Base-by-base conservation (phyloP, 495 filamentous ascomycete genomes). In the Aspergillus sclerotioniger region DNA sequence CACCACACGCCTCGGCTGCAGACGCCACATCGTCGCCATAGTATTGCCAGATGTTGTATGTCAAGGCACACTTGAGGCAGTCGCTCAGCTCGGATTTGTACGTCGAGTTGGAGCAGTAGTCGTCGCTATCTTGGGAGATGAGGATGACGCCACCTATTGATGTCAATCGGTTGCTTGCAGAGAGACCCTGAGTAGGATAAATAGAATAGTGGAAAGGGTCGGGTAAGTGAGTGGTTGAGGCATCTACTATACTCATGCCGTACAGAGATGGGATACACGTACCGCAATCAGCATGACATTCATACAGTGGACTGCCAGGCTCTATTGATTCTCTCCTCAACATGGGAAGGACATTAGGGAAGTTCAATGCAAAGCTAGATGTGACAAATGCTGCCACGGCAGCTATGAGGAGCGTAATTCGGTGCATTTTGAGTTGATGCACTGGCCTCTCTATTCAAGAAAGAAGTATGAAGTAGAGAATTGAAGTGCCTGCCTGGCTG, bases 281-380 rank as follows among this genome's bases (percentile, higher is more conserved):
- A 81, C 80, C 80, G 56, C 80, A 82, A 57, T 74, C 72, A 37
- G 71, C 71, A 55, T 82, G 80, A 51, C 80, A 82, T 9, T 74
- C 69, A 59, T 80, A 82, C 1, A 62, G 51, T 7, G 76, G 68
- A 1, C 76, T 71, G 13, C 78, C 80, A 2, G 75, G 75, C 6
- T 66, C 71, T 9, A 49, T 49, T 2, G 20, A 3, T 7, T 49
- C 46, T 13, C 46, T 25, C 13, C 46, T 49, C 20, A 29, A 13
- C 8, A 49, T 60, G 44, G 59, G 60, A 47, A 48, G 25, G 21
- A 58, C 53, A 20, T 37, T 59, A 17, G 58, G 62, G 48, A 49
- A 64, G 21, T 21, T 49, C 46, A 19, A 49, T 20, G 46, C 46
- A 3, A 49, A 49, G 46, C 46, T 15, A 7, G 46, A 49, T 15